phyloP scores from a whole-genome alignment of 352 stramenopile genomes.

The Phytophthora aleatoria region DNA sequence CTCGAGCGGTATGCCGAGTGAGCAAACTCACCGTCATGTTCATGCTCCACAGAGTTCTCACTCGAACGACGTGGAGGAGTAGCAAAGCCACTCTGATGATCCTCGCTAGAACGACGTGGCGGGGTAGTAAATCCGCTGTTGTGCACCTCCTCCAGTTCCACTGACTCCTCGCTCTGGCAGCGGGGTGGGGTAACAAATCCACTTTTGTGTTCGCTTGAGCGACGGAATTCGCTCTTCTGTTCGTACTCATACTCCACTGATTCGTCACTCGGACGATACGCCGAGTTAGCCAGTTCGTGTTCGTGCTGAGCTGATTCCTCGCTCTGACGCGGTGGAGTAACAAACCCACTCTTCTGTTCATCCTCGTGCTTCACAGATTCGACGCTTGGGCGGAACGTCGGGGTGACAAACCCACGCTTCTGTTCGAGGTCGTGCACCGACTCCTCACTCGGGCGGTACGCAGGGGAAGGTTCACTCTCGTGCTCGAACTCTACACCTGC shows the following conservation, averaged over 20 bases:
- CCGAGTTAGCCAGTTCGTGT: background rate
- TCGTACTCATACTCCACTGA: conserved; percentile 4
- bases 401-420: conserved; percentile 7
- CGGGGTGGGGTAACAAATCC: background rate
- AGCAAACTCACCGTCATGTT: background rate
- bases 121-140: conserved; percentile 1
- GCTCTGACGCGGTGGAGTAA: background rate
- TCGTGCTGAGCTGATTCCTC: background rate
- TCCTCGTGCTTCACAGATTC: conserved; percentile 8
- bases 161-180: conserved; percentile 10
- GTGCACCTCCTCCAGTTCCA: background rate
- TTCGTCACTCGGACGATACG: background rate
- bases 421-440: conserved; percentile 1
- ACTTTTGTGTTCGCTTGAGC: background rate
- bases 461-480: background rate
- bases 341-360: conserved; percentile 2
- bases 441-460: conserved; percentile 9
- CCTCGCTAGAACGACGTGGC: conserved; percentile 7
- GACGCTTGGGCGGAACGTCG: conserved; percentile 12
- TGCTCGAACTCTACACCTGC: conserved; percentile 1
- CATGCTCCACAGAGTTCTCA: conserved; percentile 13
- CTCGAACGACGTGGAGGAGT: conserved; percentile 9
- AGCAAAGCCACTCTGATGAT: background rate
- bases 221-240: conserved; percentile 4
- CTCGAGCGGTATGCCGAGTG: background rate